phyloP scores from a whole-genome alignment of 345 rosid species.

The Linum tenue region DNA sequence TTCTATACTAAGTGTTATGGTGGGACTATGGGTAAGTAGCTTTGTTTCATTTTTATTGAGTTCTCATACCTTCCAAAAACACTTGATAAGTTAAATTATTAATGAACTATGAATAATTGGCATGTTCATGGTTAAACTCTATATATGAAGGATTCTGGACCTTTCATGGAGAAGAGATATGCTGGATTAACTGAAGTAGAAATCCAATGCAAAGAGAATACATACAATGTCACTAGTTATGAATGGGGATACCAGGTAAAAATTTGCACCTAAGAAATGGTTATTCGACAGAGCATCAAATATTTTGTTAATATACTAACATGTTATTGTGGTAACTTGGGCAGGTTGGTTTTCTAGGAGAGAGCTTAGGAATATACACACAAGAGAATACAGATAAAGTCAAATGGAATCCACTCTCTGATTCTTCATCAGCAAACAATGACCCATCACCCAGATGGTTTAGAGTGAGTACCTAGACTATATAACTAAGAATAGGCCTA shows the following conservation, averaged over 20 bases:
- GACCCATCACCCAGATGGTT: neutral
- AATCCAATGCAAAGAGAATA: slow-evolving; percentile 10
- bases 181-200: slow-evolving; percentile 15
- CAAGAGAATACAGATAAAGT: neutral
- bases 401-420: neutral
- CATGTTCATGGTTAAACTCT: neutral
- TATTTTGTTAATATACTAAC: neutral
- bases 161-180: slow-evolving; percentile 18
- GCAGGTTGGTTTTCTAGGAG: neutral
- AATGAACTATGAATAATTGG: neutral
- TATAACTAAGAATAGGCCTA: too few species aligned
- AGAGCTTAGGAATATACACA: neutral
- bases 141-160: slow-evolving; percentile 17
- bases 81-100: too few species aligned
- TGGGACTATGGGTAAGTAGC: slow-evolving; percentile 18
- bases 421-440: too few species aligned
- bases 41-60: neutral
- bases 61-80: too few species aligned
- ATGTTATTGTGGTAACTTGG: neutral
- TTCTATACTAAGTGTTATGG: slow-evolving; percentile 26
- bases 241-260: slow-evolving; percentile 23
- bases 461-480: neutral
- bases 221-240: slow-evolving; percentile 8
- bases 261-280: neutral
- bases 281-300: neutral